Percentiles rank a stretch among this genome's conserved stretches.
These are phyloP conservation scores for Pleodorina starrii DNA, from an alignment of 139 green algal species.

Conservation along the genomic window DNA sequence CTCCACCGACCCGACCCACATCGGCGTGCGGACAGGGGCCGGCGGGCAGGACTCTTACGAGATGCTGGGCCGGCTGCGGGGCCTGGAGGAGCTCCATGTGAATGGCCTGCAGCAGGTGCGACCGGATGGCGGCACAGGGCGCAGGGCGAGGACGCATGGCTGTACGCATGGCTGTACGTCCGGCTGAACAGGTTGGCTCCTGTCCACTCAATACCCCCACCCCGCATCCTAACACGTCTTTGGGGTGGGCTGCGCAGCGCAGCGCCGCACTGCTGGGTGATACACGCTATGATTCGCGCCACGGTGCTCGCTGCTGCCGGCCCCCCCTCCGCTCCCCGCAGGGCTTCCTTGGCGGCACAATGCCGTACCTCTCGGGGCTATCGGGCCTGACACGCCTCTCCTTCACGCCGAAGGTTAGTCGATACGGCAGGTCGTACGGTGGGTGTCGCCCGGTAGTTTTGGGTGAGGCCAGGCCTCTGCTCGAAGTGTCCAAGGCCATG, in stretches of 20 bases:
- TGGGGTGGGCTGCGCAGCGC: no score
- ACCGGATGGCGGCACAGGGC: neutral
- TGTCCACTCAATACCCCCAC: no score
- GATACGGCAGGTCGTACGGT: no score
- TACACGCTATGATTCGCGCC: neutral
- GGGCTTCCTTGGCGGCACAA: constrained; percentile 30
- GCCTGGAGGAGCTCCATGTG: constrained; percentile 22
- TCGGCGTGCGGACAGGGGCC: no score
- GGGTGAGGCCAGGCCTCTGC: no score
- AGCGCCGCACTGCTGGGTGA: no score
- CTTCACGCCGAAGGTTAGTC: constrained; percentile 32
- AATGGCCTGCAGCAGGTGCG: constrained; percentile 27
- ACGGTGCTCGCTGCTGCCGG: neutral
- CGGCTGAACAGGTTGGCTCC: no score
- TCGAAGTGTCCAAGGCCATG: no score
- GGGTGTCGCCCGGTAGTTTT: no score
- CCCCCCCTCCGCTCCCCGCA: neutral
- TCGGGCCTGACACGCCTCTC: neutral
- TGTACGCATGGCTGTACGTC: neutral
- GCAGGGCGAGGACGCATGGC: neutral
- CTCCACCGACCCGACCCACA: no score
- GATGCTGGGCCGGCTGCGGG: constrained; percentile 28
- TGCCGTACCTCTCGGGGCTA: constrained; percentile 17
- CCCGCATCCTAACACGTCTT: no score
- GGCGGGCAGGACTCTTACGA: constrained; percentile 33